Evolutionary conservation across 1,284 basidiomycete species (phyloP).

Genomic region (Athelia sp.): DNA sequence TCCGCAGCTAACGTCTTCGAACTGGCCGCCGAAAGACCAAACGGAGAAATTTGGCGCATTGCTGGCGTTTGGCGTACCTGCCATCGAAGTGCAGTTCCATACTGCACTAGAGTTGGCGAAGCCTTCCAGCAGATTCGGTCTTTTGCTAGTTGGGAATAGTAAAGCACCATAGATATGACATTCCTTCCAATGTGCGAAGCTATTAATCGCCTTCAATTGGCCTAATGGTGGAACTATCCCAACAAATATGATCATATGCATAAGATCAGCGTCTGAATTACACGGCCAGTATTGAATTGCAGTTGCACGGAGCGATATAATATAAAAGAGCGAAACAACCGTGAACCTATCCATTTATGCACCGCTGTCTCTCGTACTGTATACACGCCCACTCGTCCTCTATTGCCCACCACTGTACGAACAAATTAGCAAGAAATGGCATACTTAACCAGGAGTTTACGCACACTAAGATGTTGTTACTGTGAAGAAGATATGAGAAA

Average conservation of each 20-base stretch:
- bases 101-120: slow-evolving; percentile 48
- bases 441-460: slow-evolving; percentile 28
- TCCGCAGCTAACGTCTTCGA: slow-evolving; percentile 11
- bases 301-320: no score
- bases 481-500: slow-evolving; percentile 29
- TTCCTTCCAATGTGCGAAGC: no score
- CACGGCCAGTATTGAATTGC: no score
- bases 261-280: no score
- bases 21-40: slow-evolving; percentile 11
- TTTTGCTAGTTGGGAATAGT: slow-evolving; percentile 31
- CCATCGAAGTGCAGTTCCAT: slow-evolving; percentile 39
- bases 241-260: no score
- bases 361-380: slow-evolving; percentile 18
- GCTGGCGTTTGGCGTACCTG: slow-evolving; percentile 38
- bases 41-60: slow-evolving; percentile 33
- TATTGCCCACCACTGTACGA: slow-evolving; percentile 64
- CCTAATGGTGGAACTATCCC: not conserved
- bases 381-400: slow-evolving; percentile 9
- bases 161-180: not conserved
- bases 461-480: slow-evolving; percentile 94
- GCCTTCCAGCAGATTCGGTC: slow-evolving; percentile 46
- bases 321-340: no score
- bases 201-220: no score
- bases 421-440: slow-evolving; percentile 3
- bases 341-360: slow-evolving; percentile 5